A percentile compares a stretch with the other conserved stretches of the same genome.
These are phyloP conservation scores for Phytopythium ostracodes DNA, from an alignment of 352 stramenopile species.

Conservation along the genomic window DNA sequence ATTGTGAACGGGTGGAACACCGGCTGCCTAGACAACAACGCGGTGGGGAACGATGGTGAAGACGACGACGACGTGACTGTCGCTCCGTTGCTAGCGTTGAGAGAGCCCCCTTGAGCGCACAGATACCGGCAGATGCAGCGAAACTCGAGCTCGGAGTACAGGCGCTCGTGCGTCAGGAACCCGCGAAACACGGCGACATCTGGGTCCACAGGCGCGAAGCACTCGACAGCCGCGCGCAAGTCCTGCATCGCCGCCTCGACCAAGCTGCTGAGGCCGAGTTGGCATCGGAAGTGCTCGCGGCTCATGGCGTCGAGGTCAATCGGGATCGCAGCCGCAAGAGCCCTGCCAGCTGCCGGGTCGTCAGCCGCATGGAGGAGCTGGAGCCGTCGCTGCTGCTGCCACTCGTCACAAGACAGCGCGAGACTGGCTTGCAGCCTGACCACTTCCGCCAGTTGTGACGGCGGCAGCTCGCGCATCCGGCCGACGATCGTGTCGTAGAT, in stretches of 20 bases:
- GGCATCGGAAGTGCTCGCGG: slow-evolving; percentile 62
- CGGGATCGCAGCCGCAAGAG: slow-evolving; percentile 16
- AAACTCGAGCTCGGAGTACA: slow-evolving; percentile 57
- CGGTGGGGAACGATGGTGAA: not conserved
- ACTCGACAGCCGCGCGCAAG: slow-evolving; percentile 23
- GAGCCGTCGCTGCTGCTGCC: slow-evolving; percentile 17
- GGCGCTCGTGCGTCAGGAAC: slow-evolving; percentile 43
- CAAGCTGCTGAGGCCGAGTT: slow-evolving; percentile 49
- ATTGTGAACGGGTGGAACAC: slow-evolving; percentile 45
- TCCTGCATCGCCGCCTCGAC: slow-evolving; percentile 38
- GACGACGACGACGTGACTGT: not conserved
- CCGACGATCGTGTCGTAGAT: slow-evolving; percentile 67
- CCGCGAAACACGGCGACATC: slow-evolving; percentile 60
- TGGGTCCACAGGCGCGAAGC: slow-evolving; percentile 36
- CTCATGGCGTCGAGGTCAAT: slow-evolving; percentile 36
- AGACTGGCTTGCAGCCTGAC: slow-evolving; percentile 36
- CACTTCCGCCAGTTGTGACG: slow-evolving; percentile 14
- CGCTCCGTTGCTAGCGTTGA: not conserved
- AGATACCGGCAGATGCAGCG: slow-evolving; percentile 51
- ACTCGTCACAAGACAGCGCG: slow-evolving; percentile 45
- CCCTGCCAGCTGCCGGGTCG: not conserved
- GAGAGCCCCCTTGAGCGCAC: slow-evolving; percentile 8
- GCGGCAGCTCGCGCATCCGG: slow-evolving; percentile 32
- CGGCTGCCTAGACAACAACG: slow-evolving; percentile 24
- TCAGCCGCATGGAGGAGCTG: slow-evolving; percentile 11